Percentiles rank a stretch among this genome's conserved stretches.
Conservation (phyloP, 345 rosid genomes). For the Citrus reticulata region DNA sequence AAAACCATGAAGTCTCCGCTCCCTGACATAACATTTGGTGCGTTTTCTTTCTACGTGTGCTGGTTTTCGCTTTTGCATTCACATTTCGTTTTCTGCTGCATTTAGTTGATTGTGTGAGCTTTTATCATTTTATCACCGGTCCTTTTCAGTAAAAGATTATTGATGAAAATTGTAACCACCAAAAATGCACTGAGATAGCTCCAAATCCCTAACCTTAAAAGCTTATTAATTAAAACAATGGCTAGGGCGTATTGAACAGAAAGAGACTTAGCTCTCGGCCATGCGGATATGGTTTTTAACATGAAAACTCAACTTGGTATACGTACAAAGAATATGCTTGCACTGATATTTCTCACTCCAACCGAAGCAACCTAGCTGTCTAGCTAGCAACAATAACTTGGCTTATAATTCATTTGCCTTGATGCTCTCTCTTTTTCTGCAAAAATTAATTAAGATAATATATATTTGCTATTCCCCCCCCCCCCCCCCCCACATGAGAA, state of each 20-base stretch:
- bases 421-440: too few species aligned
- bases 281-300: neutral
- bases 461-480: too few species aligned
- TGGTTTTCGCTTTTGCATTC: constrained; percentile 21
- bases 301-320: neutral
- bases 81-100: constrained; percentile 24
- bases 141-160: neutral
- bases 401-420: too few species aligned
- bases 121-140: neutral
- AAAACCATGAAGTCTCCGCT: neutral
- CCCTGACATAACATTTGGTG: constrained; percentile 5
- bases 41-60: constrained; percentile 12
- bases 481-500: too few species aligned
- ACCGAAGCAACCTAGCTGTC: too few species aligned
- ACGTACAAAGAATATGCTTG: too few species aligned
- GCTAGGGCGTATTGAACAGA: neutral
- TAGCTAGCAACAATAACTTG: too few species aligned
- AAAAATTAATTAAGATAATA: too few species aligned
- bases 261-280: neutral
- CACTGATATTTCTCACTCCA: too few species aligned
- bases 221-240: neutral
- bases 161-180: neutral
- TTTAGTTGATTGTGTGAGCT: neutral
- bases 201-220: constrained; percentile 5
- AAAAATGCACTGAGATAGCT: neutral